Percentiles rank a stretch among this genome's conserved stretches.
These are phyloP conservation scores for Tetracladium marchalianum DNA, from an alignment of 495 filamentous ascomycete species.

Conservation along the genomic window DNA sequence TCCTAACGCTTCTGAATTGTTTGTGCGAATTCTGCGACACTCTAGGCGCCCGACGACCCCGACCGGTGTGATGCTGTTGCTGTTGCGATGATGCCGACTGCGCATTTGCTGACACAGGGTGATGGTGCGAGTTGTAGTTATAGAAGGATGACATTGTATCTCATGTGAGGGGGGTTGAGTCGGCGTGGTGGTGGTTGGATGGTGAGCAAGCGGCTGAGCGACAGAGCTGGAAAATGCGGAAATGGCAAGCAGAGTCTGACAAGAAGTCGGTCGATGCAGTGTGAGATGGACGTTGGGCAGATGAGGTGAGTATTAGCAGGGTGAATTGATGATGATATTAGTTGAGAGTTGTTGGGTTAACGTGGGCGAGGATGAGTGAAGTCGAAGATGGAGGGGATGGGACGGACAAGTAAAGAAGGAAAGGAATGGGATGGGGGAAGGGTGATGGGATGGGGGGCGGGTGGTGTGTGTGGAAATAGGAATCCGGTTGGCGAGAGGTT, in stretches of 20 bases:
- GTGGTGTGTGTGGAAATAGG: neutral
- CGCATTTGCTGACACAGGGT: constrained; percentile 45
- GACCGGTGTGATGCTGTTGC: constrained; percentile 72
- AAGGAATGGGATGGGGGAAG: too few species aligned
- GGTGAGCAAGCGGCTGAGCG: neutral
- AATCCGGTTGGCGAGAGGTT: neutral
- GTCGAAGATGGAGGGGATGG: neutral
- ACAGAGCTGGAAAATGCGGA: neutral
- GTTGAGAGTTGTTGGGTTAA: neutral
- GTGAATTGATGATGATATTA: neutral
- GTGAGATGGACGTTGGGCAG: neutral
- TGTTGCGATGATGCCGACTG: constrained; percentile 32
- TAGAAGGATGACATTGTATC: constrained; percentile 65
- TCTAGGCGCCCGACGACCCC: constrained; percentile 79
- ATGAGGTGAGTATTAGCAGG: neutral
- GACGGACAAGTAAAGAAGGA: neutral
- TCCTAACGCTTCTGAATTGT: constrained; percentile 72
- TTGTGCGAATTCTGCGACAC: constrained; percentile 75
- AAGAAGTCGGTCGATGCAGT: neutral
- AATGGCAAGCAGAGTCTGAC: neutral
- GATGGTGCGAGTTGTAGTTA: constrained; percentile 53
- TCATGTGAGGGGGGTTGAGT: constrained; percentile 8
- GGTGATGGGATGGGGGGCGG: too few species aligned
- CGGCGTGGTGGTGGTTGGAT: neutral
- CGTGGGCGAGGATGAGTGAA: neutral